Percentiles rank a stretch among this genome's conserved stretches.
Evolutionary conservation across 192 early-diverging fungal species (phyloP).

Genomic region (Powellomyces hirtus): DNA sequence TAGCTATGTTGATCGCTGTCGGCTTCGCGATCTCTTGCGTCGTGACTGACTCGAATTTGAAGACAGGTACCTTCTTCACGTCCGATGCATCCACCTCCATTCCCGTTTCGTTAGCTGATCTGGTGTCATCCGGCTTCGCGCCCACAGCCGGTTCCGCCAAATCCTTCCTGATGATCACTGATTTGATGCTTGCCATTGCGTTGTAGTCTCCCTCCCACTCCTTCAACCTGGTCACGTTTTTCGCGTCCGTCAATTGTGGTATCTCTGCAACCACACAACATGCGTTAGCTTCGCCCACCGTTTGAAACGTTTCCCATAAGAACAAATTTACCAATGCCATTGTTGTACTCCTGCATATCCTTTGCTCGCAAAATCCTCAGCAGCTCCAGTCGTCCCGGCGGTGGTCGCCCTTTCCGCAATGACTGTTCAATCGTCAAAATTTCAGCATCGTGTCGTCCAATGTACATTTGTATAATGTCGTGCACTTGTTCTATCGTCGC

Average conservation of each 20-base stretch:
- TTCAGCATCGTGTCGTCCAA: slow-evolving; percentile 59
- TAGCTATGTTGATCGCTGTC: too few relatives aligned
- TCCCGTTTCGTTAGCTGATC: neutral
- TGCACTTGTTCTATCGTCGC: slow-evolving; percentile 44
- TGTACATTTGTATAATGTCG: slow-evolving; percentile 52
- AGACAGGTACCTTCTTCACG: too few relatives aligned
- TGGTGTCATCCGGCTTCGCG: neutral
- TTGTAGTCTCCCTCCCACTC: slow-evolving; percentile 55
- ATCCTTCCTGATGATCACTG: slow-evolving; percentile 9
- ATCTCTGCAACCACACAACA: slow-evolving; percentile 28
- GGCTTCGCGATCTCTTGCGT: too few relatives aligned
- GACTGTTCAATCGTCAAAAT: slow-evolving; percentile 45
- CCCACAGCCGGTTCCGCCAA: neutral
- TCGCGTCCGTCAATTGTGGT: slow-evolving; percentile 41
- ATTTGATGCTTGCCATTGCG: slow-evolving; percentile 38
- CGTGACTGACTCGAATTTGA: too few relatives aligned
- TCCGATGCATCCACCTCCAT: neutral
- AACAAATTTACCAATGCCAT: slow-evolving; percentile 39
- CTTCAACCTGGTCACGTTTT: slow-evolving; percentile 29
- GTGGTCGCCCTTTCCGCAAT: slow-evolving; percentile 39
- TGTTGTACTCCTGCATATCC: slow-evolving; percentile 43
- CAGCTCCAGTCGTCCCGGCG: slow-evolving; percentile 34
- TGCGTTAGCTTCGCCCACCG: neutral
- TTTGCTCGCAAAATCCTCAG: slow-evolving; percentile 35
- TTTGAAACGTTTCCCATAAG: neutral